Conservation (phyloP, 1,139 yeast species). For the Blastobotrys apis region DNA sequence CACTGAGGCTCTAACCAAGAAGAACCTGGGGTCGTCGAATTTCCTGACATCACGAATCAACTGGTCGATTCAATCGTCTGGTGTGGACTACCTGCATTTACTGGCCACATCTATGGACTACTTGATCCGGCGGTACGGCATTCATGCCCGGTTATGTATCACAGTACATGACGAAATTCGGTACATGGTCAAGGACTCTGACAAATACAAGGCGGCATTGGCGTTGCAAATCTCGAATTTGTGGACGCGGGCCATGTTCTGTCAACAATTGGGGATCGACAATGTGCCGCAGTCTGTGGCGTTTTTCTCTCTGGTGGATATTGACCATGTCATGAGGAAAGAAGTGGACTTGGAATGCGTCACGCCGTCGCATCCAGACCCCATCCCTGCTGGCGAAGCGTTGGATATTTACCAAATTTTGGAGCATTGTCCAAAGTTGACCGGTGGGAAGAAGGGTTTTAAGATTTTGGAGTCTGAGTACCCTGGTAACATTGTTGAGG, state of each 20-base stretch:
- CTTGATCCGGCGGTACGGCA: constrained; percentile 54
- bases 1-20: constrained; percentile 71
- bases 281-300: constrained; percentile 95
- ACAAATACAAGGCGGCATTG: constrained; percentile 70
- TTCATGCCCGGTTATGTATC: constrained; percentile 76
- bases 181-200: constrained; percentile 68
- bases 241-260: constrained; percentile 96
- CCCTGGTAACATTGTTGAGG: neutral
- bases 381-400: constrained; percentile 79
- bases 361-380: constrained; percentile 75
- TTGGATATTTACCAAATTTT: constrained; percentile 56
- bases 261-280: constrained; percentile 83
- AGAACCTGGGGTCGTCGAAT: constrained; percentile 54
- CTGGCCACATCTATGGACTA: constrained; percentile 86
- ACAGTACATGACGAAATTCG: constrained; percentile 97
- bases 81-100: constrained; percentile 91
- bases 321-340: constrained; percentile 81
- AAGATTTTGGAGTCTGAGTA: constrained; percentile 1
- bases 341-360: constrained; percentile 86
- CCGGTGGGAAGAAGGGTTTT: constrained; percentile 2
- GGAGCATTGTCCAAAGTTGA: constrained; percentile 3
- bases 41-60: constrained; percentile 89
- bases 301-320: constrained; percentile 89
- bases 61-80: constrained; percentile 98
- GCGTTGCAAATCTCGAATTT: constrained; percentile 83